A percentile compares a stretch with the other conserved stretches of the same genome.
These are phyloP conservation scores for Phytopythium mirpurense DNA, from an alignment of 352 stramenopile species.

Conservation along the genomic window DNA sequence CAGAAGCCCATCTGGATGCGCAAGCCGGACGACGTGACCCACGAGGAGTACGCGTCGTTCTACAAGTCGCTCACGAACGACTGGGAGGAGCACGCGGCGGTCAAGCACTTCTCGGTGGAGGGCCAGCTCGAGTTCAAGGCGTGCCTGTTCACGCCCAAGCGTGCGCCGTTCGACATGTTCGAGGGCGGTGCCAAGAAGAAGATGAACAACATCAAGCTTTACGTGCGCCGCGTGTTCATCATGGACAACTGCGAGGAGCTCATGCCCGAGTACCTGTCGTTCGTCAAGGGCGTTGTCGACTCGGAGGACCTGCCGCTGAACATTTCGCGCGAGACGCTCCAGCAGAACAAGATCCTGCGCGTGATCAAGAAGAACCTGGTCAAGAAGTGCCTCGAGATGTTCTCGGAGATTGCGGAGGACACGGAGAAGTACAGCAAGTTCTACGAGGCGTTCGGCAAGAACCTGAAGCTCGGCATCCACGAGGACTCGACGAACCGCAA, in stretches of 20 bases:
- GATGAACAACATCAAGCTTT: slow-evolving; percentile 94
- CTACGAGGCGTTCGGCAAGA: slow-evolving; percentile 97
- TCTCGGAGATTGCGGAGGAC: slow-evolving; percentile 89
- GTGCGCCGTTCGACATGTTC: slow-evolving; percentile 84
- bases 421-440: slow-evolving; percentile 94
- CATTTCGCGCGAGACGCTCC: slow-evolving; percentile 98
- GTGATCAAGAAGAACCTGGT: slow-evolving; percentile 99
- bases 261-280: slow-evolving; percentile 98
- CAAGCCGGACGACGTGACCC: slow-evolving; percentile 93
- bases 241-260: slow-evolving; percentile 98
- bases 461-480: slow-evolving; percentile 98
- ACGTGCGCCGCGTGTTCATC: slow-evolving; percentile 99
- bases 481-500: slow-evolving; percentile 94
- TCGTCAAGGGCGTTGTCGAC: slow-evolving; percentile 98
- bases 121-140: slow-evolving; percentile 99
- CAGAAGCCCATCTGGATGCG: slow-evolving; percentile 98
- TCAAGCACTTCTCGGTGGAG: slow-evolving; percentile 99
- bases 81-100: slow-evolving; percentile 86
- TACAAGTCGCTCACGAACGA: slow-evolving; percentile 95
- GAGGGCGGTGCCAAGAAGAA: slow-evolving; percentile 91
- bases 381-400: slow-evolving; percentile 98
- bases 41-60: slow-evolving; percentile 99
- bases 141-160: slow-evolving; percentile 96
- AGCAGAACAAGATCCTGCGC: slow-evolving; percentile 99
- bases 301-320: slow-evolving; percentile 99